A percentile compares a stretch with the other conserved stretches of the same genome.
Evolutionary conservation across 2,329 filamentous ascomycete genomes (phyloP).

Genomic region (Thelonectria discophora): DNA sequence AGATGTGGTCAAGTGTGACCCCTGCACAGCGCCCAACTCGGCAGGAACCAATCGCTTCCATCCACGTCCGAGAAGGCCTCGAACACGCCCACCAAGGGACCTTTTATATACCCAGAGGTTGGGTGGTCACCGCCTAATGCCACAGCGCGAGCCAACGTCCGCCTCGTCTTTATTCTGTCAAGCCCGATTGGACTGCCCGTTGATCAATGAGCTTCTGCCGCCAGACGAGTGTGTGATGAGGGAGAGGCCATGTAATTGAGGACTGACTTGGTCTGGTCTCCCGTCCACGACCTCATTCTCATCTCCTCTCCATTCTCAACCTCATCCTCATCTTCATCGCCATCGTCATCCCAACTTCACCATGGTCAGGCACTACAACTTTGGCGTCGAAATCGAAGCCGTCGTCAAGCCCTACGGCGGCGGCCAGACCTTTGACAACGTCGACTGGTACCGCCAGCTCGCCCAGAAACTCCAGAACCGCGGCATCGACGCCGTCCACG

Average conservation of each 20-base stretch:
- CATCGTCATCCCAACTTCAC: neutral
- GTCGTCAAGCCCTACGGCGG: conserved; percentile 50
- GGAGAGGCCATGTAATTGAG: too few relatives aligned
- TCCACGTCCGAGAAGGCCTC: conserved; percentile 25
- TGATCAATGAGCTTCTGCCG: conserved; percentile 4
- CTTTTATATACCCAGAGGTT: neutral
- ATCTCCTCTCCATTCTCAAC: neutral
- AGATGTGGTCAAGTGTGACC: neutral
- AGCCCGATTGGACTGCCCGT: conserved; percentile 7
- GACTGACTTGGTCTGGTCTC: neutral
- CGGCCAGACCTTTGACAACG: conserved; percentile 49
- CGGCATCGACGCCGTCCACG: conserved; percentile 49
- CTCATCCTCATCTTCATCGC: neutral
- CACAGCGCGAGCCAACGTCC: neutral
- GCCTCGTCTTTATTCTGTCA: conserved; percentile 1
- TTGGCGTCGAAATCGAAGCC: conserved; percentile 52
- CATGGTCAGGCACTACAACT: conserved; percentile 51
- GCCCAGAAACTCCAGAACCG: conserved; percentile 51
- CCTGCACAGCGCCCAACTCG: conserved; percentile 24
- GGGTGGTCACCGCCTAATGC: conserved; percentile 11
- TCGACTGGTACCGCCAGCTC: conserved; percentile 53
- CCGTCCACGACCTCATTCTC: neutral
- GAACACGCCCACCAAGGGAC: conserved; percentile 11
- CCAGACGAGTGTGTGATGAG: too few relatives aligned
- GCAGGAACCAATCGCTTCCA: conserved; percentile 27